These are phyloP conservation scores for Dendrothele bispora DNA, from an alignment of 768 basidiomycete species.

Conservation along the genomic window DNA sequence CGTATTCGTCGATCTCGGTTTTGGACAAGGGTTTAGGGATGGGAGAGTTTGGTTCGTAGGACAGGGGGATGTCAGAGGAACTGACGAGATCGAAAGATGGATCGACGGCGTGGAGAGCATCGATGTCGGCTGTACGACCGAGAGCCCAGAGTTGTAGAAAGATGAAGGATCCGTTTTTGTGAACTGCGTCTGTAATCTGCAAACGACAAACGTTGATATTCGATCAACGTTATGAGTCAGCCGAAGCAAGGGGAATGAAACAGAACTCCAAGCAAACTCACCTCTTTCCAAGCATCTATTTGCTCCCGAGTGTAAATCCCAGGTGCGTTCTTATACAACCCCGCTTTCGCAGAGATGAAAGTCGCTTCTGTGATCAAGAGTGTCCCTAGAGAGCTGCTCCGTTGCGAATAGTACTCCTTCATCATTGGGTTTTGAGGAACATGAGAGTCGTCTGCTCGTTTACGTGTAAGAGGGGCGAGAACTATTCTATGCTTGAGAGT, in stretches of 20 bases:
- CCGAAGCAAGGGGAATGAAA: not conserved
- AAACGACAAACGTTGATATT: not conserved
- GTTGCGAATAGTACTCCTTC: slow-evolving; percentile 26
- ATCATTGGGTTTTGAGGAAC: slow-evolving; percentile 29
- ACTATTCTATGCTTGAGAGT: slow-evolving; percentile 44
- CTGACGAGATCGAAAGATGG: slow-evolving; percentile 21
- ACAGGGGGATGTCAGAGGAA: slow-evolving; percentile 21
- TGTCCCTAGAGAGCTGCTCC: slow-evolving; percentile 26
- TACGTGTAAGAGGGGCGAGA: slow-evolving; percentile 45
- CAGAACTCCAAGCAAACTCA: slow-evolving; percentile 13
- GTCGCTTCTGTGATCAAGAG: slow-evolving; percentile 42
- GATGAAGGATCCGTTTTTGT: slow-evolving; percentile 40
- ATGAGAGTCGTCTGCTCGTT: slow-evolving; percentile 30
- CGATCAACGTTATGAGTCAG: no score
- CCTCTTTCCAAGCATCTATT: slow-evolving; percentile 44
- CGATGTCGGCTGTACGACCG: slow-evolving; percentile 33
- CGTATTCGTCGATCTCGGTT: slow-evolving; percentile 40
- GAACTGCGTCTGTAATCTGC: slow-evolving; percentile 42
- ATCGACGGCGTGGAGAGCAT: slow-evolving; percentile 18
- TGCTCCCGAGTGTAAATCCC: slow-evolving; percentile 47
- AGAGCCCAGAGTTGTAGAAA: slow-evolving; percentile 50
- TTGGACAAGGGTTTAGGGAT: slow-evolving; percentile 35
- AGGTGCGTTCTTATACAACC: slow-evolving; percentile 31
- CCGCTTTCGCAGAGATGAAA: slow-evolving; percentile 29
- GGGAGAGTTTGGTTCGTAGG: not conserved